Base-by-base conservation (phyloP, 257 asterid species). In the Leonotis leonurus region DNA sequence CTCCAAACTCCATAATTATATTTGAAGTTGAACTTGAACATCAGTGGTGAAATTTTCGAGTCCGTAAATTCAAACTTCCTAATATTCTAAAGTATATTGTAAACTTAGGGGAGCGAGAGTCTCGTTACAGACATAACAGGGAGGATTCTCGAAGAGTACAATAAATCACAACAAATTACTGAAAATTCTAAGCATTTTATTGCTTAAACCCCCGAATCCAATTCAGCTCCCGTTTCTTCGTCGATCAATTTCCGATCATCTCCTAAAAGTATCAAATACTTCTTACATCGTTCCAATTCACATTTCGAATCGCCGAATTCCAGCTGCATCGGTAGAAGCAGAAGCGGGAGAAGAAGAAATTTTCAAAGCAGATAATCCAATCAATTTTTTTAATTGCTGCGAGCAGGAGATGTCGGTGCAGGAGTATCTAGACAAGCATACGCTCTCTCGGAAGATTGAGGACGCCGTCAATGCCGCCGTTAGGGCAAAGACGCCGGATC, bases 401-500 rank as follows among this genome's bases (percentile, higher is more conserved):
- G 49, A 56, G 46, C 5, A 48, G 60, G 61, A 46, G 75, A 93
- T 93, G 97, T 89, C 97, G 27, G 99, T 93, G 62, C 99, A 87
- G 74, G 99, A 93, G 41, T 93, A 89, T 71, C 86, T 93, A 60
- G 96, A 89, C 61, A 85, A 85, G 73, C 96, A 93, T 65, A 60
- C 70, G 85, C 95, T 93, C 70, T 87, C 97, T 6, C 87, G 97
- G 77, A 93, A 81, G 71, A 87, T 93, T 36, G 99, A 93, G 73
- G 99, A 93, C 71, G 97, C 99, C 69, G 99, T 93, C 21, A 93
- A 93, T 80, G 99, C 99, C 41, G 97, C 99, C 75, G 99, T 93
- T 56, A 84, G 99, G 77, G 87, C 96, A 36, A 93, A 89, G 62
- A 82, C 96, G 58, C 62, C 80, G 56, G 99, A 93, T 87, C 99